Base-by-base conservation (phyloP, 2,329 filamentous ascomycete genomes). In the Tolypocladium pustulatum region DNA sequence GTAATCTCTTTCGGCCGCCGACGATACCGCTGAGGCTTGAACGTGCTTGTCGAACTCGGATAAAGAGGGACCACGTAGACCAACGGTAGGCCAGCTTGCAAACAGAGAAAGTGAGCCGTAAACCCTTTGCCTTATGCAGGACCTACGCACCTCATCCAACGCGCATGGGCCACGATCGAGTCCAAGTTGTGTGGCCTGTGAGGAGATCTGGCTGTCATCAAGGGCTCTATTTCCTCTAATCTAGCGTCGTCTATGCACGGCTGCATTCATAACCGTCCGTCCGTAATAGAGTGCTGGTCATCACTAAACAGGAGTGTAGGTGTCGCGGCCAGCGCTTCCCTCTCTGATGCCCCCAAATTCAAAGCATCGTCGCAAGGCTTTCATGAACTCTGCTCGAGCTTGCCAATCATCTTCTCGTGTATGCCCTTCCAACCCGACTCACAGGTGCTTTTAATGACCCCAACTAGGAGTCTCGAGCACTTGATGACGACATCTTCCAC, bases 351-450 rank as follows among this genome's bases (percentile, higher is more conserved):
- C 30, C 32, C 54, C 12, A 8, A 17, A 6, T 8, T 12, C 9
- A 27, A n/a, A n/a, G 30, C 30, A n/a, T 30, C 1, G 20, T 43
- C n/a, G 7, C 27, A 20, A 7, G 46, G 27, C 46, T 3, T n/a
- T 54, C 30, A 58, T 36, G 20, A 6, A 22, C 54, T 46, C 49
- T 56, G 30, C 37, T 37, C 46, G 51, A 80, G 62, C 63, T 73
- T 72, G 38, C 63, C 62, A 4, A 71, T 58, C 70, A 83, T 75
- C 67, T 76, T 78, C n/a, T 66, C 71, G 60, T 83, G 81, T 27
- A 83, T 80, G 30, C 69, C 71, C 59, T 67, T 67, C 78, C 80
- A 82, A 9, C 77, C 78, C 27, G 64, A 67, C 63, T 83, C 81
- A 56, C 80, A 81, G 56, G 81, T 76, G 38, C 69, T 69, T 68